Percentiles rank a stretch among this genome's conserved stretches.
phyloP scores from a whole-genome alignment of 768 basidiomycete species.

The Trametopsis cervina region DNA sequence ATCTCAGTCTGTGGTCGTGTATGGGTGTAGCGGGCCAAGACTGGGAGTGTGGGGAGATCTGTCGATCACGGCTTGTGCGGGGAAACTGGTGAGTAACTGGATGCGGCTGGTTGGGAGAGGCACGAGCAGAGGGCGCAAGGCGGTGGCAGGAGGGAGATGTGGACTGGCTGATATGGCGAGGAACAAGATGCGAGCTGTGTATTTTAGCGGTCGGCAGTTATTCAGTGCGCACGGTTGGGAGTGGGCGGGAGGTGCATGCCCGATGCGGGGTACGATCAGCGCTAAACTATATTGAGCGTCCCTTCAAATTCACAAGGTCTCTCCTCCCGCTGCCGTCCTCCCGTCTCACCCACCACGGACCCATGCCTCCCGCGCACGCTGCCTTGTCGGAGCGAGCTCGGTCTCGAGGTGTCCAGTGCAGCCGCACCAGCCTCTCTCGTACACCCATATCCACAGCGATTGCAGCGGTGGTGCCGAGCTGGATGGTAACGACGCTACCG shows the following conservation, averaged over 20 bases:
- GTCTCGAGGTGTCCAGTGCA: background rate
- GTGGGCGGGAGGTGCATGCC: constrained; percentile 12
- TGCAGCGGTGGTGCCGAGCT: background rate
- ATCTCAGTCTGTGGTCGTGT: constrained; percentile 26
- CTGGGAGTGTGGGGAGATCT: too few species aligned
- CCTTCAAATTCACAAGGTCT: background rate
- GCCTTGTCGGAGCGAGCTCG: background rate
- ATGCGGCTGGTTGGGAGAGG: background rate
- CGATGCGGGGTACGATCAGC: constrained; percentile 1
- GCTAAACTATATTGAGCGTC: background rate
- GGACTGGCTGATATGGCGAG: constrained; percentile 4
- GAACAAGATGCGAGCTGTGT: background rate
- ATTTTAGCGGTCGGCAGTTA: background rate
- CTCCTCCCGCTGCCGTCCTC: background rate
- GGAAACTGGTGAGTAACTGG: background rate
- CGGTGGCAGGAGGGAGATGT: background rate
- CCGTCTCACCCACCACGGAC: background rate
- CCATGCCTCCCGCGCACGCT: background rate
- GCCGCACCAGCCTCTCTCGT: background rate
- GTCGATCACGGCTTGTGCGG: constrained; percentile 6
- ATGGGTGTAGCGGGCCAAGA: constrained; percentile 1
- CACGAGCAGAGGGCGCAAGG: background rate
- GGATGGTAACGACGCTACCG: background rate
- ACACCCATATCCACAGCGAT: background rate
- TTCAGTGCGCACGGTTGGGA: too few species aligned